Percentiles rank a stretch among this genome's conserved stretches.
phyloP scores from a whole-genome alignment of 495 filamentous ascomycete species.

The Tirmania nivea region DNA sequence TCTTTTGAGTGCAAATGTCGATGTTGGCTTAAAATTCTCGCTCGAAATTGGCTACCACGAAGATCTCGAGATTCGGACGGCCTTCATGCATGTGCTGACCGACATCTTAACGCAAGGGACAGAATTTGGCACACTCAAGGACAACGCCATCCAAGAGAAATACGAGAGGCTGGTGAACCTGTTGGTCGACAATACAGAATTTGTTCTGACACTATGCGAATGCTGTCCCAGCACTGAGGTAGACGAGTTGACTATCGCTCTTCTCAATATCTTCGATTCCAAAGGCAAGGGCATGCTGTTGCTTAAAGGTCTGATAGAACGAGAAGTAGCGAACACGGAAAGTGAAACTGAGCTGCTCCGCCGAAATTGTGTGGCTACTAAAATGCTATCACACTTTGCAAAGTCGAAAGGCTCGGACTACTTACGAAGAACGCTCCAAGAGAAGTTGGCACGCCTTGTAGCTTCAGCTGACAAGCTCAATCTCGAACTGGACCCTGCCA shows the following conservation, averaged over 20 bases:
- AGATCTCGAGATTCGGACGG: slow-evolving; percentile 41
- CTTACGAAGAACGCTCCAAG: slow-evolving; percentile 39
- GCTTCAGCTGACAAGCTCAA: slow-evolving; percentile 37
- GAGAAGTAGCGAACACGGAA: slow-evolving; percentile 40
- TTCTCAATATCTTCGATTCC: slow-evolving; percentile 45
- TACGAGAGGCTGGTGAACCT: slow-evolving; percentile 39
- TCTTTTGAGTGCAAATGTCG: slow-evolving; percentile 43
- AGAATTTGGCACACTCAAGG: slow-evolving; percentile 42
- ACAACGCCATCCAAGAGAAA: slow-evolving; percentile 40
- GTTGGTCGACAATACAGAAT: slow-evolving; percentile 33
- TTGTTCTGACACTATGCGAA: slow-evolving; percentile 39
- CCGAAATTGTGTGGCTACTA: slow-evolving; percentile 42
- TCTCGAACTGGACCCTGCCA: slow-evolving; percentile 40
- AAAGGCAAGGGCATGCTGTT: slow-evolving; percentile 36
- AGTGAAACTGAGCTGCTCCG: slow-evolving; percentile 41
- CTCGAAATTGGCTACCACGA: slow-evolving; percentile 45
- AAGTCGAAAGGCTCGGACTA: slow-evolving; percentile 45
- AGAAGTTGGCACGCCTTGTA: slow-evolving; percentile 38
- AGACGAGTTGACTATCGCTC: slow-evolving; percentile 40
- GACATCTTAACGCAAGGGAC: slow-evolving; percentile 46
- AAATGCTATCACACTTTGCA: slow-evolving; percentile 45
- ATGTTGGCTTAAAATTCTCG: slow-evolving; percentile 43
- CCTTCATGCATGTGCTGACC: slow-evolving; percentile 43
- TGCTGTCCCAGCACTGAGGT: slow-evolving; percentile 42
- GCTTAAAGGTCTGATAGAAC: slow-evolving; percentile 39